Base-by-base conservation (phyloP, 805 yeast species). In the Pichia insulana region DNA sequence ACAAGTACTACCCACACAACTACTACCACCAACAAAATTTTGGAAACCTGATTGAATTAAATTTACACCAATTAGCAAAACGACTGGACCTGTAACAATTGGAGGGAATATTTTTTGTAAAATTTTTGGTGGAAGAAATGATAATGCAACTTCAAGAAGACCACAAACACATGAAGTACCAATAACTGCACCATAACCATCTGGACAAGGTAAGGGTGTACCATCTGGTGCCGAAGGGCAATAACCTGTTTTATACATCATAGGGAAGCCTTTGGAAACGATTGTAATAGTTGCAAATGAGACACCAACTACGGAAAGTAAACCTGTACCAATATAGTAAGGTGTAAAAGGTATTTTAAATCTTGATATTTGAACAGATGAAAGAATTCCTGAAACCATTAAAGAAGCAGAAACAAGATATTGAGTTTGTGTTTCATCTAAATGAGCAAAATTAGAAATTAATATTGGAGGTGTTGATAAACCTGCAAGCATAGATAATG, bases 81-180 rank as follows among this genome's bases (percentile, higher is more conserved):
- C 96, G 36, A 88, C 96, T 9, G 96, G 95, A 44, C 96, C 96
- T 25, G 95, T 88, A 47, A 89, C 96, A 41, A 86, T 65, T 30
- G 95, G 89, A 16, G 96, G 96, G 68, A 88, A 88, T 30, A 84
- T 55, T 46, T 70, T 77, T 60, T 83, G 87, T 50, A 88, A 69
- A 12, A 71, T 50, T 30, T 68, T 71, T 4, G 95, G 78, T 10
- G 97, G 96, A 51, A 81, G 60, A 59, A 89, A 88, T 0, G 95
- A 82, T 40, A 85, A 58, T 8, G 71, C 51, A 33, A 89, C 70
- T 67, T 85, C 94, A 17, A 88, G 55, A 30, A 89, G 67, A 3
- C 87, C 84, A 64, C 95, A 85, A 17, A 76, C 71, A 31, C 75
- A 70, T n/a, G 88, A 82, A 8, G 95, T 83, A 30, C 82, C 96